Percentiles rank a stretch among this genome's conserved stretches.
phyloP scores from a whole-genome alignment of 306 rosid species.

The Astragalus glycyphyllos region DNA sequence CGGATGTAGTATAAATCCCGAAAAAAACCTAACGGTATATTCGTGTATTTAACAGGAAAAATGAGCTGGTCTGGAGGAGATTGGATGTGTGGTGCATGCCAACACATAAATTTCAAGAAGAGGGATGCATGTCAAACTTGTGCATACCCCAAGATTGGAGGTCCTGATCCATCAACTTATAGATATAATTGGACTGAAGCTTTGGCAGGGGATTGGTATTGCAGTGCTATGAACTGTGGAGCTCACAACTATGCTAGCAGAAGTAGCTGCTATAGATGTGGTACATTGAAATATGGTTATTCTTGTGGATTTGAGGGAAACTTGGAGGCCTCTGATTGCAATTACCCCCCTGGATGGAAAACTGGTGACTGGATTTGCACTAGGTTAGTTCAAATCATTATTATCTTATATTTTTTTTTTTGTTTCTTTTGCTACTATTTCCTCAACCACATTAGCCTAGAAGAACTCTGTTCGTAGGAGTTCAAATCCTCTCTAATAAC shows the following conservation, averaged over 20 bases:
- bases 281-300: constrained; percentile 60
- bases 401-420: not conserved
- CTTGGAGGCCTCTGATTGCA: constrained; percentile 53
- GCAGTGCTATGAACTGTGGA: constrained; percentile 70
- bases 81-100: constrained; percentile 91
- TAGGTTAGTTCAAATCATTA: constrained; percentile 54
- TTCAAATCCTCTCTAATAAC: too few relatives aligned
- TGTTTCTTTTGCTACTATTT: not conserved
- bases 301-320: constrained; percentile 46
- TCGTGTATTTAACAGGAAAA: constrained; percentile 40
- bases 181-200: constrained; percentile 68
- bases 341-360: constrained; percentile 90
- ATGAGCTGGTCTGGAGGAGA: constrained; percentile 95
- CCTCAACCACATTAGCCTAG: constrained; percentile 2
- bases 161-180: constrained; percentile 82
- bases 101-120: constrained; percentile 84
- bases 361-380: constrained; percentile 88
- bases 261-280: constrained; percentile 70
- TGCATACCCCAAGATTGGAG: constrained; percentile 82
- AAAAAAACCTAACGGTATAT: too few relatives aligned
- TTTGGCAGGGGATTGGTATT: constrained; percentile 90
- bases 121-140: constrained; percentile 85
- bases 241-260: constrained; percentile 93
- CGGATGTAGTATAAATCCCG: too few relatives aligned
- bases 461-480: not conserved